Evolutionary conservation across 2,329 filamentous ascomycete species (phyloP).

Genomic region (Penicillium sp.): DNA sequence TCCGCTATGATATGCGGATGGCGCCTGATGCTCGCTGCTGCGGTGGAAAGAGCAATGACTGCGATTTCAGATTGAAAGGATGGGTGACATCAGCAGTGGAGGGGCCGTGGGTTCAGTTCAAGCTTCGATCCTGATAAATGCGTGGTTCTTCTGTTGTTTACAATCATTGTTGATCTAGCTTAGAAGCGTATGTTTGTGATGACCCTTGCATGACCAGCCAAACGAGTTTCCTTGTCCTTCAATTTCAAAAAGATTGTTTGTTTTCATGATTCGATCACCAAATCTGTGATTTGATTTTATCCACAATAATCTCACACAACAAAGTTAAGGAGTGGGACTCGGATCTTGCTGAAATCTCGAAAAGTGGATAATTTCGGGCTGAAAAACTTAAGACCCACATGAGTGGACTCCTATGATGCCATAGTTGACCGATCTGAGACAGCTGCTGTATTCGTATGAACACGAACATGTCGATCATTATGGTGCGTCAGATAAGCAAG

Average conservation of each 20-base stretch:
- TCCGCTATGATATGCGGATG: constrained; percentile 11
- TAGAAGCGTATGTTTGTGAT: background rate
- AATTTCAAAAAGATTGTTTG: background rate
- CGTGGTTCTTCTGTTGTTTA: constrained; percentile 6
- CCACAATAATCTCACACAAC: background rate
- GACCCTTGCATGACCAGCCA: background rate
- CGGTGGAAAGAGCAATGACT: background rate
- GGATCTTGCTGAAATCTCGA: background rate
- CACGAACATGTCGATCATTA: background rate
- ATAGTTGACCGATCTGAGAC: background rate
- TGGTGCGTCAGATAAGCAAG: background rate
- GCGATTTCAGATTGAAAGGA: background rate
- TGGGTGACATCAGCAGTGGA: background rate
- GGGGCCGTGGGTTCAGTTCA: background rate
- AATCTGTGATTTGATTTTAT: background rate
- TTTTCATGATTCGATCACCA: background rate
- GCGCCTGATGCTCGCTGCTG: constrained; percentile 1
- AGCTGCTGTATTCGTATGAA: background rate
- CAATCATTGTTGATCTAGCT: background rate
- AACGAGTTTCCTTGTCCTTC: background rate
- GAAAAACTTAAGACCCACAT: no score
- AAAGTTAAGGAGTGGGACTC: background rate
- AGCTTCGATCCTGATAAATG: background rate
- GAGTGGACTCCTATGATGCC: background rate
- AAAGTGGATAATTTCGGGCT: background rate